phyloP scores from a whole-genome alignment of 306 rosid species.

The Sechiopsis laciniata region DNA sequence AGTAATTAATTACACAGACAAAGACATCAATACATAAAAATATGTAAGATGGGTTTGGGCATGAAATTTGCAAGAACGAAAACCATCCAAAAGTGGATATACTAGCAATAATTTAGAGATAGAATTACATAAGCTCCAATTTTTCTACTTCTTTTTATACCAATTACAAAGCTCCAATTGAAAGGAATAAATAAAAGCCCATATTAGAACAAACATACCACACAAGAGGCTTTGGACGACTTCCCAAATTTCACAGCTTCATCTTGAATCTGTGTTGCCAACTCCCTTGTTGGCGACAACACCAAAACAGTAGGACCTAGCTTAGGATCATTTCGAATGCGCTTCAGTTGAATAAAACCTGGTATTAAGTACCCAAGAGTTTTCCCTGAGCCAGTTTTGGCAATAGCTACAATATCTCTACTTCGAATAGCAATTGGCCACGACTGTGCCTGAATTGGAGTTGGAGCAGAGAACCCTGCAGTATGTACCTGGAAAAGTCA shows the following conservation, averaged over 20 bases:
- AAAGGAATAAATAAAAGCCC: not conserved
- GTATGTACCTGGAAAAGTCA: conserved; percentile 83
- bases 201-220: conserved; percentile 41
- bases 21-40: not conserved
- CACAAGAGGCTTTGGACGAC: conserved; percentile 78
- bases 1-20: not conserved
- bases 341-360: conserved; percentile 84
- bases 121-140: conserved; percentile 5
- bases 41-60: not conserved
- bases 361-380: conserved; percentile 95
- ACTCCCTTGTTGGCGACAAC: conserved; percentile 91
- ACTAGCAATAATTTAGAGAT: not conserved
- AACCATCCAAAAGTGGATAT: not conserved
- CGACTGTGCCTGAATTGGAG: conserved; percentile 99
- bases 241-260: conserved; percentile 95
- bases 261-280: conserved; percentile 94
- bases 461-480: conserved; percentile 97
- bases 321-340: conserved; percentile 51
- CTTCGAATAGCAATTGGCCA: conserved; percentile 98
- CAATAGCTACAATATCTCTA: conserved; percentile 96
- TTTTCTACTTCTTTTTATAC: too few species aligned
- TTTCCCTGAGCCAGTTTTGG: conserved; percentile 98
- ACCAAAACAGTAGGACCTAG: conserved; percentile 84
- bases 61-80: not conserved
- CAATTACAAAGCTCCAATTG: conserved; percentile 5